phyloP scores from a whole-genome alignment of 352 stramenopile genomes.

The Phytopythium litorale region DNA sequence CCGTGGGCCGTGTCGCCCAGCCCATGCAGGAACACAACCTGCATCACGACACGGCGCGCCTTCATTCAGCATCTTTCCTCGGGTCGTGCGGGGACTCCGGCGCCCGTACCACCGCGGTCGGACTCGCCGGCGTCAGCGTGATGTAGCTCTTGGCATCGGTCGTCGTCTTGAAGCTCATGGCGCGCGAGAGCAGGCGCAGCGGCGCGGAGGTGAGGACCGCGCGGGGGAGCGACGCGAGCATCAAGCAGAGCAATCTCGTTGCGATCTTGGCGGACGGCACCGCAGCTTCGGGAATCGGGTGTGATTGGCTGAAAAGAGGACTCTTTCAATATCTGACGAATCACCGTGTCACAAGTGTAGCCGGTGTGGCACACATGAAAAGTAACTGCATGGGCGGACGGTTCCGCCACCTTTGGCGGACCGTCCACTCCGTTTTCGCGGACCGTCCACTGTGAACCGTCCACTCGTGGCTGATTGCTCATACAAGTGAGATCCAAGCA shows the following conservation, averaged over 20 bases:
- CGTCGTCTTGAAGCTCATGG: conserved; percentile 8
- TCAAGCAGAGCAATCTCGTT: neutral
- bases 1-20: conserved; percentile 90
- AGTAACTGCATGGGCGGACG: neutral
- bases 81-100: too few relatives aligned
- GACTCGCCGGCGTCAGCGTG: conserved; percentile 5
- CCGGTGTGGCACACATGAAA: too few relatives aligned
- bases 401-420: neutral
- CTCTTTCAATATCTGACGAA: too few relatives aligned
- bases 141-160: conserved; percentile 7
- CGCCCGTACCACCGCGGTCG: conserved; percentile 3
- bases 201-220: neutral
- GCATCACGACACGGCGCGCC: neutral
- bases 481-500: neutral
- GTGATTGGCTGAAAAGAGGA: neutral
- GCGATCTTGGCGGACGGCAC: too few relatives aligned
- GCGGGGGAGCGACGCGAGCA: neutral
- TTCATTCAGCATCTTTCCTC: neutral
- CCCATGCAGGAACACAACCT: conserved; percentile 84
- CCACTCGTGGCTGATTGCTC: neutral
- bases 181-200: conserved; percentile 1
- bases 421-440: neutral
- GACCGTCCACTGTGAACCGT: neutral
- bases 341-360: too few relatives aligned
- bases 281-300: neutral